Percentiles rank a stretch among this genome's conserved stretches.
phyloP scores from a whole-genome alignment of 805 yeast species.

The Candida succiphila region DNA sequence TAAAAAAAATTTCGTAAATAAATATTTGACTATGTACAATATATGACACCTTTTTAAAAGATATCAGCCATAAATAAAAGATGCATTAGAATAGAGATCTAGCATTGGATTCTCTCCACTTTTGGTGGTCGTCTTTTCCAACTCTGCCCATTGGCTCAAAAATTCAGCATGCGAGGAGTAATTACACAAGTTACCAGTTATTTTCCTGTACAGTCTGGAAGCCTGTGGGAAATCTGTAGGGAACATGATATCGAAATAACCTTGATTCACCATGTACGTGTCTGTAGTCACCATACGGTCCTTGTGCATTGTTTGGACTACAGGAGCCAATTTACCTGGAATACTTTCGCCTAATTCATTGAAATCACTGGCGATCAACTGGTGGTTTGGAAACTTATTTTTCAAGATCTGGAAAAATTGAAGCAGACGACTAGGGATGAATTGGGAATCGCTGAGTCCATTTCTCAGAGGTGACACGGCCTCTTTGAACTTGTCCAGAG shows the following conservation, averaged over 20 bases:
- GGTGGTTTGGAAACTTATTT: slow-evolving; percentile 65
- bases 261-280: slow-evolving; percentile 78
- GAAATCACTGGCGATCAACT: slow-evolving; percentile 67
- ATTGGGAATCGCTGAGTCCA: slow-evolving; percentile 62
- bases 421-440: slow-evolving; percentile 67
- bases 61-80: slow-evolving; percentile 47
- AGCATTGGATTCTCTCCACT: slow-evolving; percentile 82
- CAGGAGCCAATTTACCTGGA: slow-evolving; percentile 61
- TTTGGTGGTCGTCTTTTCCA: slow-evolving; percentile 54
- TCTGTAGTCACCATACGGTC: slow-evolving; percentile 59
- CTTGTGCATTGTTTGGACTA: slow-evolving; percentile 66
- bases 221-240: slow-evolving; percentile 67
- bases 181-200: slow-evolving; percentile 49
- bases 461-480: slow-evolving; percentile 57
- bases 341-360: slow-evolving; percentile 36
- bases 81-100: slow-evolving; percentile 65
- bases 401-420: slow-evolving; percentile 56
- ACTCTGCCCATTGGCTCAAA: slow-evolving; percentile 60
- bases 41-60: too few relatives aligned
- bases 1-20: too few relatives aligned
- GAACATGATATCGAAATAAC: slow-evolving; percentile 79
- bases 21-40: too few relatives aligned
- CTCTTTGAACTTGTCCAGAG: slow-evolving; percentile 48
- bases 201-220: slow-evolving; percentile 49
- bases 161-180: slow-evolving; percentile 56